These are phyloP conservation scores for Camellia granthamiana DNA, from an alignment of 148 eudicot species.

Conservation along the genomic window DNA sequence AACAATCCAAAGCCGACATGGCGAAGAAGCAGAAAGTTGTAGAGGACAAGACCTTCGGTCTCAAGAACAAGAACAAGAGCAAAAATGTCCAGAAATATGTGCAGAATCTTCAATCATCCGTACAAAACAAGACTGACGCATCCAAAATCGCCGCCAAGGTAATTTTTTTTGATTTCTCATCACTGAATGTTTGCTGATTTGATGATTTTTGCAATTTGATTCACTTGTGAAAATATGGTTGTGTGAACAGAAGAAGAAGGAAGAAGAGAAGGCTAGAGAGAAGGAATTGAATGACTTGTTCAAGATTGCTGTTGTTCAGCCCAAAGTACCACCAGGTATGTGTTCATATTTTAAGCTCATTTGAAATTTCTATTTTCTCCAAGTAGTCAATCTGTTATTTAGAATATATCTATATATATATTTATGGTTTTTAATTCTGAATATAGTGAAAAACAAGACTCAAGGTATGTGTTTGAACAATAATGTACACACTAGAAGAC, in stretches of 20 bases:
- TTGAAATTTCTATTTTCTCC: not conserved
- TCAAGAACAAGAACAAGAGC: conserved; percentile 85
- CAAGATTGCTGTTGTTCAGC: conserved; percentile 86
- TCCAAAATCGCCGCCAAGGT: conserved; percentile 74
- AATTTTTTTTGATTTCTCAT: not conserved
- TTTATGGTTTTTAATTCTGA: not conserved
- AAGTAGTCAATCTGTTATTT: not conserved
- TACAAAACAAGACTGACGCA: conserved; percentile 58
- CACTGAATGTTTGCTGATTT: not conserved
- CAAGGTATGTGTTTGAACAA: not conserved
- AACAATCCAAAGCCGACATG: conserved; percentile 69
- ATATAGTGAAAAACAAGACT: not conserved
- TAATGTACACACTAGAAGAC: not conserved
- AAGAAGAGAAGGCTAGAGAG: conserved; percentile 73
- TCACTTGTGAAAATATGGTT: not conserved
- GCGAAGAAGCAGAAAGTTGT: conserved; percentile 88
- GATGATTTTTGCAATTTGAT: not conserved
- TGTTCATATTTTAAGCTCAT: not conserved
- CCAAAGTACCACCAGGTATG: conserved; percentile 87
- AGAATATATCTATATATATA: no score
- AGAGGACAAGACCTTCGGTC: conserved; percentile 93
- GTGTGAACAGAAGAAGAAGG: conserved; percentile 81
- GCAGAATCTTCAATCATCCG: conserved; percentile 23
- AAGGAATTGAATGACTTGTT: conserved; percentile 78
- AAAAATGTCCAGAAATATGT: conserved; percentile 95